Evolutionary conservation across 2,329 filamentous ascomycete genomes (phyloP).

Genomic region (Alternaria viburni): DNA sequence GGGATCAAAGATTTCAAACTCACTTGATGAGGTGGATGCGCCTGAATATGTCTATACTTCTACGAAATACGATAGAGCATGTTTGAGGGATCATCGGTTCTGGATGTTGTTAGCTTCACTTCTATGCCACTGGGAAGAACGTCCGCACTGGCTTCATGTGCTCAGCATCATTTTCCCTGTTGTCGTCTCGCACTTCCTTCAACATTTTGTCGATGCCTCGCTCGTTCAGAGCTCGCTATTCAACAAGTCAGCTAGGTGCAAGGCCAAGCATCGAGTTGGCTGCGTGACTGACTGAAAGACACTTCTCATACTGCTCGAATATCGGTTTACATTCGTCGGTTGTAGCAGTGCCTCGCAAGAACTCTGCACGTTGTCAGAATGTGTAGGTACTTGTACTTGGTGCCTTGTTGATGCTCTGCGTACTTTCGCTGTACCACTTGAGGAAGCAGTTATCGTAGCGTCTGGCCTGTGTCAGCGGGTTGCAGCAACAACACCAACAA

Average conservation of each 20-base stretch:
- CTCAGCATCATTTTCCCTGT: slow-evolving; percentile 82
- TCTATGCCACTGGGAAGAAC: background rate
- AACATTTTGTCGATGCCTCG: slow-evolving; percentile 92
- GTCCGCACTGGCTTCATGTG: slow-evolving; percentile 58
- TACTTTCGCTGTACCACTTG: slow-evolving; percentile 99
- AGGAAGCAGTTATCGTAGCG: slow-evolving; percentile 97
- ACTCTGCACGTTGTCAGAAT: slow-evolving; percentile 62
- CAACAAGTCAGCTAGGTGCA: slow-evolving; percentile 10
- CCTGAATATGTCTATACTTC: background rate
- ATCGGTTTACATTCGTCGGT: slow-evolving; percentile 85
- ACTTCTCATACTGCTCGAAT: slow-evolving; percentile 88
- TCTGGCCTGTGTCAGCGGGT: slow-evolving; percentile 54
- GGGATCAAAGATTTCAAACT: background rate
- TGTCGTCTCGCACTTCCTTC: slow-evolving; percentile 87
- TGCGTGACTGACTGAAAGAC: slow-evolving; percentile 72
- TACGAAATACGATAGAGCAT: background rate
- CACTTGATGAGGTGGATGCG: background rate
- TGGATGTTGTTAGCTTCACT: background rate
- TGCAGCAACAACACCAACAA: background rate
- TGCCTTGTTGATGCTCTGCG: slow-evolving; percentile 37
- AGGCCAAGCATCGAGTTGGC: background rate
- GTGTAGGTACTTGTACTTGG: background rate
- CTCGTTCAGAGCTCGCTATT: slow-evolving; percentile 81
- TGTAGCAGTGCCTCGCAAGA: slow-evolving; percentile 81
- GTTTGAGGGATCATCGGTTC: slow-evolving; percentile 5